Base-by-base conservation (phyloP, 108 stramenopile genomes). In the Nitzschia sp. region DNA sequence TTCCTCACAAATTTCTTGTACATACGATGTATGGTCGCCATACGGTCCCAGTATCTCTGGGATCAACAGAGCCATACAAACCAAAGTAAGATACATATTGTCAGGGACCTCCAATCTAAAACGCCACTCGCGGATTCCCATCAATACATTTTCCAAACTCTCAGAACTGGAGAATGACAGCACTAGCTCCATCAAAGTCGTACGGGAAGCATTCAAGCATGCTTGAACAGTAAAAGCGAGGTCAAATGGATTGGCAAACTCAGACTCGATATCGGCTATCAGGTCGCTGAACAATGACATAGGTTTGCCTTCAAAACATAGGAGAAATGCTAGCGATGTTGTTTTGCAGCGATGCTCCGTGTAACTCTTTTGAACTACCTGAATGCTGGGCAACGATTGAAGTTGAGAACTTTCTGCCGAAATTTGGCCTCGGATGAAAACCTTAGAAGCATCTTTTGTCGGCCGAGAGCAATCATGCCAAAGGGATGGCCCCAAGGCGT, bases 401-500 rank as follows among this genome's bases (percentile, higher is more conserved):
- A 6, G 71, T 72, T 61, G 64, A 29, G 46, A 14, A 22, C 7
- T 41, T 42, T 56, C 62, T 11, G 38, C 53, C 2, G 43, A 6
- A 1, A 43, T 42, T 46, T 62, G 61, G 2, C 61, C 61, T 5
- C 43, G 41, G 43, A 44, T 37, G 19, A 11, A 39, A 1, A 12
- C 43, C 41, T 62, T 62, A 65, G 20, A 40, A 22, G 34, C 44
- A 42, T 53, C 19, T 41, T 56, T 21, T 21, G 54, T 61, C 10
- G 29, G 51, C 39, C 41, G 43, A 51, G 70, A 40, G 61, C 63
- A 42, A 68, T 77, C 76, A 29, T 79, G 74, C 78, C 83, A 88
- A 10, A 88, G 43, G 2, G 77, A 74, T 22, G 85, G 76, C 5
- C 85, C 85, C 42, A 88, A 65, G 25, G 65, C 48, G 20, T 91